Base-by-base conservation (phyloP, 2,329 filamentous ascomycete species). In the Tolypocladium endophyticum region DNA sequence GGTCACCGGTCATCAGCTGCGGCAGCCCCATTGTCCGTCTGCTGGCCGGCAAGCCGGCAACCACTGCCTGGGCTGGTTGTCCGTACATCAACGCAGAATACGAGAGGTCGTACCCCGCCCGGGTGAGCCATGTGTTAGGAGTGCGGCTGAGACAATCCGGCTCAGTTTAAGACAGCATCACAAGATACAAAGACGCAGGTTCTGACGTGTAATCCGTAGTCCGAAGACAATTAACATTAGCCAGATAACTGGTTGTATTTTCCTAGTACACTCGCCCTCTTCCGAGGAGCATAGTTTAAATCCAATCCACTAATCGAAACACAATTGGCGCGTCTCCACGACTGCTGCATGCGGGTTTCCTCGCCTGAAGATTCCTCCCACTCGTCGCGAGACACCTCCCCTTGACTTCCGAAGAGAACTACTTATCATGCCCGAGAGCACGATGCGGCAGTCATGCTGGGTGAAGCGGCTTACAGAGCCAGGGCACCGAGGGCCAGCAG, bases 381-480 rank as follows among this genome's bases (percentile, higher is more conserved):
- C 30, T 8, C n/a, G 45, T 36, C 52, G 23, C 50, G 45, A 58
- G 33, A 23, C 50, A 25, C 28, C 20, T n/a, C 30, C 35, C 30
- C 14, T n/a, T 2, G 4, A 23, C 18, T n/a, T 54, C 35, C 47
- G 30, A 35, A 53, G 47, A 33, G 4, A 35, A 33, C 20, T 12
- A n/a, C 30, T 35, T 20, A 20, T 36, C 50, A 28, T 35, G 50
- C 30, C 20, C 30, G 30, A 54, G 50, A 36, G 50, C 30, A 36
- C 20, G 30, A 8, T 12, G 50, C 28, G 50, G 30, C 20, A 18
- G 30, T 16, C 30, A 35, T 14, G 11, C 12, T 14, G 6, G 50
- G 50, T 20, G 35, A 58, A 60, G 45, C 52, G 54, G 56, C 43
- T 74, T 74, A 75, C 71, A 75, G 71, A 63, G 73, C 72, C 63